Evolutionary conservation across 768 basidiomycete species (phyloP), one percentile per base, ranked within the genome.

Genomic region (Phylloporus rhodoxanthus): DNA sequence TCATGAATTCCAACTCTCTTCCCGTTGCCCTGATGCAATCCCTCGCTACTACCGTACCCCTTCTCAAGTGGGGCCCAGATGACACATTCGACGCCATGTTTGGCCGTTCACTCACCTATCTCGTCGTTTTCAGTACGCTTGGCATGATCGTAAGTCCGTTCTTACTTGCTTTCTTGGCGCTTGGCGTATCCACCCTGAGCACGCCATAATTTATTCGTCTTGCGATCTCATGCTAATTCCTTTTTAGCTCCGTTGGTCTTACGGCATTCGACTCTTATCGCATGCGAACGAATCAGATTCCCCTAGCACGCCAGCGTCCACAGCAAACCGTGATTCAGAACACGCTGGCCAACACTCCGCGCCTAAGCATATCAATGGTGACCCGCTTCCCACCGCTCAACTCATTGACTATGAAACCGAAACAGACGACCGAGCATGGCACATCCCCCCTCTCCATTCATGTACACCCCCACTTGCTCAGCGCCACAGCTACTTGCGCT

Each of bases 11-110:
- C 3, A 97, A 97, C 64, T 91, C 91, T 0, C 79, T 99, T 5
- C 95, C 95, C 0, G 91, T 97, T 51, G 95, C 95, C 0, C 75
- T 99, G 28, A 90, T 97, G 82, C 87, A 96, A 65, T 85, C 82
- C 53, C 81, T 97, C 17, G 90, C 90, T 8, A 70, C 86, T 48
- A 85, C 88, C 11, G 91, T 95, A 0, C 84, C 84, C 0, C 82
- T 81, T 5, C 75, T 95, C 28, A 87, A 85, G 59, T 92, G 92
- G 91, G 84, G 76, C 8, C 54, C 71, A 3, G 80, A 88, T 47
- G 94, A 98, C 64, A 87, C 81, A 60, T 76, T 81, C 56, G 78
- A 94, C 56, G 82, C 85, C 20, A 97, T 95, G 89, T 77, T 97
- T 26, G 94, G 94, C 26, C 79, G 96, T 8, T 91, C 90, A 0